Evolutionary conservation across 2,329 filamentous ascomycete species (phyloP), one percentile per base, ranked within the genome.

Genomic region (Sporothrix dimorphospora): DNA sequence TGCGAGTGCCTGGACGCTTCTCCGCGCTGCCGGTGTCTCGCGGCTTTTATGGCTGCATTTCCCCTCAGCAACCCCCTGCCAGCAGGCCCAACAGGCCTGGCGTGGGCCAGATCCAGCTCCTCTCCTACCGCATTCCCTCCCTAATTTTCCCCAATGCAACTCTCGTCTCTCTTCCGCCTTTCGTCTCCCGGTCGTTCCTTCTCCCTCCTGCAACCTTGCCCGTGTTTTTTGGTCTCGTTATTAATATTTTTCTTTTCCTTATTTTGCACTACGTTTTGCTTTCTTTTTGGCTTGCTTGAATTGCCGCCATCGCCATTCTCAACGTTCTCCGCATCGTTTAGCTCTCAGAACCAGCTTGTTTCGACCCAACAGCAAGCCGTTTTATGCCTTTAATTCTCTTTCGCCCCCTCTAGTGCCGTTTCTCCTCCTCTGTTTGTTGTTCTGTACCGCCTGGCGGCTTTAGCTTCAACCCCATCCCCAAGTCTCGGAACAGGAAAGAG

Each of bases 81-180:
- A 65, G 38, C n/a, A 27, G 59, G 4, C 47, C 47, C 47, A 68
- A 38, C 47, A 68, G 45, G 65, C 45, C 65, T 51, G 42, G 24
- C 16, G 11, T 49, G 65, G 63, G 21, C 7, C 40, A 11, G 14
- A 11, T 19, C 63, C 63, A 66, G 65, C 65, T 53, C 27, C 65
- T 53, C 24, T 12, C 65, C 30, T 68, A 40, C 30, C 47, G 27
- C 47, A 67, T 67, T 49, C 24, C 42, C 8, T 67, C 45, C 42
- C 40, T 53, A 38, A 38, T 19, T 68, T 69, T 69, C 49, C 63
- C 65, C 66, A 69, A 69, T 69, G 66, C 49, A 69, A 69, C 53
- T 30, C 53, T 57, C 40, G 24, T 8, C 21, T 51, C 45, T 47
- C 27, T 42, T 24, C n/a, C 8, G 59, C 27, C 34, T 11, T 14